Evolutionary conservation across 257 asterid species (phyloP).

Genomic region (Osmanthus fragrans): DNA sequence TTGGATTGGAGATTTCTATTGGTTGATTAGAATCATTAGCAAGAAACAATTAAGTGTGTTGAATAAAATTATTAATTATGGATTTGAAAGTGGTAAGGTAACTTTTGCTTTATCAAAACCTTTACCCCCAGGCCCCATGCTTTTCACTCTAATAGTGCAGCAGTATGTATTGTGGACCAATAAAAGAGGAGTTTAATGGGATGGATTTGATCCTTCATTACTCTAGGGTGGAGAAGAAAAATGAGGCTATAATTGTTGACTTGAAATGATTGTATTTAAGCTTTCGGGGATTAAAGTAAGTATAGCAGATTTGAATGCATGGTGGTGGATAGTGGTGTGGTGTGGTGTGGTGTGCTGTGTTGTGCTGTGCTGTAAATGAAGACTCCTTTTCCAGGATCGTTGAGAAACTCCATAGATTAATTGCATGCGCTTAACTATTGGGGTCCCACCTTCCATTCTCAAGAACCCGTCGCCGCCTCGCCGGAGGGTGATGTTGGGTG

Average conservation of each 20-base stretch:
- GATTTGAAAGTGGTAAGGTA: conserved; percentile 36
- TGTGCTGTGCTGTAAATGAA: conserved; percentile 55
- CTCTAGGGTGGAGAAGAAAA: conserved; percentile 30
- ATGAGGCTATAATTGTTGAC: conserved; percentile 42
- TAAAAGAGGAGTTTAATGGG: conserved; percentile 34
- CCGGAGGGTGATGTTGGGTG: too few species aligned
- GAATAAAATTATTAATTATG: conserved; percentile 26
- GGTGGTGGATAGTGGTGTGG: conserved; percentile 43
- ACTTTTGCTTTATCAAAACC: conserved; percentile 23
- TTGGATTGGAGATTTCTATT: conserved; percentile 2
- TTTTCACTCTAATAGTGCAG: conserved; percentile 33
- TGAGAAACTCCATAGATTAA: too few species aligned
- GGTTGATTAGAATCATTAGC: conserved; percentile 18
- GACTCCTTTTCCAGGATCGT: too few species aligned
- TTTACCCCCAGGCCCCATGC: conserved; percentile 27
- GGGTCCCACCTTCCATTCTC: too few species aligned
- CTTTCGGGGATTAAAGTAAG: conserved; percentile 44
- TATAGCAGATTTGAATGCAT: conserved; percentile 47
- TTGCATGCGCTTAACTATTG: too few species aligned
- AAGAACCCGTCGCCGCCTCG: too few species aligned
- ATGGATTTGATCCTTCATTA: conserved; percentile 15
- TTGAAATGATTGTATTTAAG: conserved; percentile 47
- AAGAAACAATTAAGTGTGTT: too few species aligned
- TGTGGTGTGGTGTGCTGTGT: too few species aligned
- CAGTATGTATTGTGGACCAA: conserved; percentile 35